These are phyloP conservation scores for Aspergillus cavernicola DNA, from an alignment of 495 filamentous ascomycete species.

Conservation along the genomic window DNA sequence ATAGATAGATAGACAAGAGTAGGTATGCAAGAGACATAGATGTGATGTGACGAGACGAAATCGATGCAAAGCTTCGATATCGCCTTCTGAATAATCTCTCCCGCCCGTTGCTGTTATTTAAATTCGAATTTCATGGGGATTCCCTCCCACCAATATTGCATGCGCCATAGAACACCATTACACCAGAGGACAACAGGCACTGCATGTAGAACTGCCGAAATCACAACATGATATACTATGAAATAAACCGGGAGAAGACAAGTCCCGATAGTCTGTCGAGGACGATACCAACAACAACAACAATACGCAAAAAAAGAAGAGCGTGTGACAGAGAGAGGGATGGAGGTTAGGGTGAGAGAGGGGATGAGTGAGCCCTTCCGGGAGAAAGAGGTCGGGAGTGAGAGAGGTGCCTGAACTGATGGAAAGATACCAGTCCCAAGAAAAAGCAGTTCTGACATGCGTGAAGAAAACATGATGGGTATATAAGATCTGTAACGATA, in stretches of 20 bases:
- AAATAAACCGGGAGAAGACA: conserved; percentile 5
- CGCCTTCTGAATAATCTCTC: too few relatives aligned
- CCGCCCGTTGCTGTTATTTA: not conserved
- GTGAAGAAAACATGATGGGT: conserved; percentile 21
- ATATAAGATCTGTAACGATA: conserved; percentile 28
- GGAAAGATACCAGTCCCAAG: conserved; percentile 12
- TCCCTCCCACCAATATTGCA: conserved; percentile 9
- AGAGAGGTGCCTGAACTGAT: conserved; percentile 1
- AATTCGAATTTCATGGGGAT: conserved; percentile 1
- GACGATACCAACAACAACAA: conserved; percentile 18
- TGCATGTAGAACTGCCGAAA: conserved; percentile 22
- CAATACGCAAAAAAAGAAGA: conserved; percentile 18
- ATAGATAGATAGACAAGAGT: not conserved
- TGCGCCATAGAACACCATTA: conserved; percentile 26
- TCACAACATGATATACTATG: conserved; percentile 22
- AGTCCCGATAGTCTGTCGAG: conserved; percentile 11
- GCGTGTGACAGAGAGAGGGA: conserved; percentile 1
- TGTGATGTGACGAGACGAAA: too few relatives aligned
- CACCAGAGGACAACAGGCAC: conserved; percentile 21
- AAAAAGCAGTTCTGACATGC: conserved; percentile 24
- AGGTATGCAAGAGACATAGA: not conserved
- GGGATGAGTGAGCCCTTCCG: too few relatives aligned
- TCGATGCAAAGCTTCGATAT: not conserved
- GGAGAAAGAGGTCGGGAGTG: conserved; percentile 9
- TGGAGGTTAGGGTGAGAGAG: conserved; percentile 1